phyloP scores from a whole-genome alignment of 805 yeast species.

The Kuraishia floccosa region DNA sequence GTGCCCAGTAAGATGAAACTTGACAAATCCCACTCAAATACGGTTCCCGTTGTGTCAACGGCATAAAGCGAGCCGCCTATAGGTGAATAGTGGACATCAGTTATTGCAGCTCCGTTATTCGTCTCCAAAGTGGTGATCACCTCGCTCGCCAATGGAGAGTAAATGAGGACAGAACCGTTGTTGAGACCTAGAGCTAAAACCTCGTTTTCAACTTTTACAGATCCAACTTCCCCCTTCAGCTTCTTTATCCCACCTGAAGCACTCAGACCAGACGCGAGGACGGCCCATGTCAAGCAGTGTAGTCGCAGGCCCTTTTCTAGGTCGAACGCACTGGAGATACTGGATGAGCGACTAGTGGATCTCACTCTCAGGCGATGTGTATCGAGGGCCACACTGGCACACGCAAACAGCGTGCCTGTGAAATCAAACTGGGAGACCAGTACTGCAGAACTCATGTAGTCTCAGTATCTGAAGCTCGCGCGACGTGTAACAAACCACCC shows the following conservation, averaged over 20 bases:
- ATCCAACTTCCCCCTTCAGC: conserved; percentile 15
- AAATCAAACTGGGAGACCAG: conserved; percentile 54
- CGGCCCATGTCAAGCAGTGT: conserved; percentile 44
- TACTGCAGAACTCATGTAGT: no score
- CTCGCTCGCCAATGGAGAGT: conserved; percentile 55
- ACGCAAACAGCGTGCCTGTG: conserved; percentile 49
- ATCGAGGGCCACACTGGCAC: conserved; percentile 58
- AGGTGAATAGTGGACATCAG: conserved; percentile 33
- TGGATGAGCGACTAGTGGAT: conserved; percentile 23
- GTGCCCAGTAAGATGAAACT: conserved; percentile 28
- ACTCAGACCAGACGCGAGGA: conserved; percentile 2
- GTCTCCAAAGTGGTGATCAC: conserved; percentile 40
- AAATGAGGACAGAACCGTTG: conserved; percentile 52
- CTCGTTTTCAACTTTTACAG: conserved; percentile 21
- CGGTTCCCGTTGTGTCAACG: conserved; percentile 43
- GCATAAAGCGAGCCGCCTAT: conserved; percentile 40
- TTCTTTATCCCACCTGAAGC: conserved; percentile 8
- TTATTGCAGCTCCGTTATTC: conserved; percentile 32
- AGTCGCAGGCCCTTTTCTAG: conserved; percentile 40
- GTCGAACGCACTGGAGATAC: conserved; percentile 26
- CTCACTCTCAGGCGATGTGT: conserved; percentile 59
- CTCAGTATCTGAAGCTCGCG: no score
- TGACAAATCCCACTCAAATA: conserved; percentile 52
- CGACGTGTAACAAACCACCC: no score
- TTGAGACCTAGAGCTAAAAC: conserved; percentile 52